Base-by-base conservation (phyloP, 2,329 filamentous ascomycete species). In the Dothistroma pini region DNA sequence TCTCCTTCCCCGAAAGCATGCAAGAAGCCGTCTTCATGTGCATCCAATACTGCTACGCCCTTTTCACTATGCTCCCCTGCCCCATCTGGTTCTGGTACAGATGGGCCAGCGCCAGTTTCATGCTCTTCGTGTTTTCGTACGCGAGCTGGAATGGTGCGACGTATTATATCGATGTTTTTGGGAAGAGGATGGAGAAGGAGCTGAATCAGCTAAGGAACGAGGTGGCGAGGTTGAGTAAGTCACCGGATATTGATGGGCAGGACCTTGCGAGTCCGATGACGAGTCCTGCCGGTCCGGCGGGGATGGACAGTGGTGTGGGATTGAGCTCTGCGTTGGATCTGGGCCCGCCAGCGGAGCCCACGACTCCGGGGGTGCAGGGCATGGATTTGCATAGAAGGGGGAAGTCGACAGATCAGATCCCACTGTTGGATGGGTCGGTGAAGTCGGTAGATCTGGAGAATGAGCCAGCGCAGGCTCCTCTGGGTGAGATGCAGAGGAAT, bases 111-210 rank as follows among this genome's bases (percentile, higher is more conserved):
- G 86, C 88, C 1, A 67, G 75, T 0, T 99, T 97, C 77, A 81
- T 99, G 51, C 81, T 88, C 58, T 78, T 85, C 2, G 87, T 99
- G n/a, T 97, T 99, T 72, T 82, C 86, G 49, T 97, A 93, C 92
- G 96, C 91, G 69, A 89, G 97, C 59, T 96, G 97, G 79, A 99
- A 99, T 69, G 95, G 95, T 34, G 91, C 95, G 19, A 97, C 93
- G 0, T 99, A 90, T 76, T 99, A 99, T 77, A 97, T 99, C 71
- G 95, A 99, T 70, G 91, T 97, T 1, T 99, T 97, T 74, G 95
- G 96, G 57, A 96, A 90, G 70, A 86, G 93, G 2, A 97, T 99
- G 81, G 91, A 99, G 80, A 96, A 93, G 73, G 95, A 99, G 75
- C 82, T 99, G 12, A 93, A 99, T 74, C 84, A 88, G 56, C 84